Evolutionary conservation across 176 grass and related monocot genomes (phyloP).

Genomic region (Musa troglodytarum): DNA sequence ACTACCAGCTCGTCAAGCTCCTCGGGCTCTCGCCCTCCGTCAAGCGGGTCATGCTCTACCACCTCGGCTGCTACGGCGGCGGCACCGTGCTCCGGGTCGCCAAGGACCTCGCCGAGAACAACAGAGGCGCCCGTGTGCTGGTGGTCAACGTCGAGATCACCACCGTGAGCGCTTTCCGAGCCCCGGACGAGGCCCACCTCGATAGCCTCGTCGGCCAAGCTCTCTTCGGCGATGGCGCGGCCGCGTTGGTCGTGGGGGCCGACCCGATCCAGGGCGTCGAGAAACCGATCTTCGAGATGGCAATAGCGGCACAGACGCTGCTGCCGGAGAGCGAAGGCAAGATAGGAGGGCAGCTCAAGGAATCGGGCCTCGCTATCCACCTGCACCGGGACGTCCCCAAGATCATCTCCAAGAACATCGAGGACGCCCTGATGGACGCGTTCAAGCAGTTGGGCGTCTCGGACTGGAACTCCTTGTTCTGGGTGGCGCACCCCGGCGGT

Average conservation of each 20-base stretch:
- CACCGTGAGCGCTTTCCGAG: no score
- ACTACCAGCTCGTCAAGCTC: conserved; percentile 2
- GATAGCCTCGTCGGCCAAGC: no score
- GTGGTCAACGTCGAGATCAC: no score
- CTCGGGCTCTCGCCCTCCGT: conserved; percentile 56
- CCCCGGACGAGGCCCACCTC: conserved; percentile 11
- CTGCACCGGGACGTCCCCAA: conserved; percentile 55
- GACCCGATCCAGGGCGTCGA: conserved; percentile 25
- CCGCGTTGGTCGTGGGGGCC: conserved; percentile 40
- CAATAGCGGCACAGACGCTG: conserved; percentile 41
- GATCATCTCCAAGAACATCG: no score
- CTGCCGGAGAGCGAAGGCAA: conserved; percentile 58
- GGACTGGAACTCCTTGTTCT: no score
- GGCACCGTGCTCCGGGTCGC: conserved; percentile 58
- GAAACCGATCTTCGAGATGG: conserved; percentile 56
- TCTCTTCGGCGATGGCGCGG: no score
- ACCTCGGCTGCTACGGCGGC: conserved; percentile 66
- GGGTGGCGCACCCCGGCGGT: background rate
- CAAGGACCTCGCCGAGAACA: no score
- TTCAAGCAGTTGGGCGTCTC: no score
- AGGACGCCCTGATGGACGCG: no score
- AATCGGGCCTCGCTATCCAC: conserved; percentile 80
- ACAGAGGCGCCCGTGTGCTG: no score
- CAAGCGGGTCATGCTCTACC: conserved; percentile 69
- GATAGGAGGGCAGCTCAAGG: conserved; percentile 60